phyloP scores from a whole-genome alignment of 140 eudicot genomes.

The Flaveria floridana region DNA sequence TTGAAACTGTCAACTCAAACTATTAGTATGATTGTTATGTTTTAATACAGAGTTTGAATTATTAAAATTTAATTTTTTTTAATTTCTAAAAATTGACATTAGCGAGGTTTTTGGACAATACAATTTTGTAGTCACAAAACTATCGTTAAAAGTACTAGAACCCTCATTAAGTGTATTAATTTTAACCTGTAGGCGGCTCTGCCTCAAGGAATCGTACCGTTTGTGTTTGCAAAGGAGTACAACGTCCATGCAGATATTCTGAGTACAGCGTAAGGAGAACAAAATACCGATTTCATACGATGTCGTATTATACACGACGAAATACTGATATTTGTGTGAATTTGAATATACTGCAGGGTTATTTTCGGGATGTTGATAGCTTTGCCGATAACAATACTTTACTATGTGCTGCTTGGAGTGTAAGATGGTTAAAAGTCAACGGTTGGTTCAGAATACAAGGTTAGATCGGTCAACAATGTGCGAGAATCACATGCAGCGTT shows the following conservation, averaged over 20 bases:
- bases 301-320: not conserved
- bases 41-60: too few species aligned
- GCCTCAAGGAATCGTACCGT: constrained; percentile 99
- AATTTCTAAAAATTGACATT: too few species aligned
- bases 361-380: constrained; percentile 96
- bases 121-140: too few species aligned
- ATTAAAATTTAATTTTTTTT: too few species aligned
- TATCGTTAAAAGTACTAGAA: too few species aligned
- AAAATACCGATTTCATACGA: not conserved
- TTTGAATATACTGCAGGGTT: constrained; percentile 57
- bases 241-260: constrained; percentile 88
- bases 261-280: constrained; percentile 80
- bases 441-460: constrained; percentile 32
- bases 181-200: constrained; percentile 66
- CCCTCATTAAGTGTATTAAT: not conserved
- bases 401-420: constrained; percentile 87
- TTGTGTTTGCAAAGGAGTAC: constrained; percentile 94
- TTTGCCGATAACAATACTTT: constrained; percentile 81
- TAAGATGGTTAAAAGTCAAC: constrained; percentile 32
- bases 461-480: constrained; percentile 37
- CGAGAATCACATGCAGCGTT: constrained; percentile 42
- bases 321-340: not conserved
- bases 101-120: too few species aligned
- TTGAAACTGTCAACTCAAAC: too few species aligned
- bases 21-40: too few species aligned